Conservation (phyloP, 768 basidiomycete species). For the Pisolithus marmoratus region DNA sequence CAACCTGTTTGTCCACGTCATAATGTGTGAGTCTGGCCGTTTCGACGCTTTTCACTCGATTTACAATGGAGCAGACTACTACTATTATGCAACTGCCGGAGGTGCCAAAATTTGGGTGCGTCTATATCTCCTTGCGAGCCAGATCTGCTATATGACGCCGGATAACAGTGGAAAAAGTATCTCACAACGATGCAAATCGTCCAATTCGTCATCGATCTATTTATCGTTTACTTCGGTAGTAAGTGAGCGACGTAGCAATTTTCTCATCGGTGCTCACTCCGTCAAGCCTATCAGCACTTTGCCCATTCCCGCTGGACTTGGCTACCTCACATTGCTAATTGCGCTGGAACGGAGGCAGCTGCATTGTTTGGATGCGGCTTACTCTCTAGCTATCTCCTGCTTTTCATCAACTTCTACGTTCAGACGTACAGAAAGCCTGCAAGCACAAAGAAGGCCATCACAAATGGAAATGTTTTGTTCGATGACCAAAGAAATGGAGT, state of each 20-base stretch:
- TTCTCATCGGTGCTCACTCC: constrained; percentile 6
- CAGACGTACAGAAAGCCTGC: constrained; percentile 72
- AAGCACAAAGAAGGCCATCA: constrained; percentile 26
- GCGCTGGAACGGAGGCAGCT: constrained; percentile 83
- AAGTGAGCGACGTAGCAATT: constrained; percentile 30
- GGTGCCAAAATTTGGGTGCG: constrained; percentile 94
- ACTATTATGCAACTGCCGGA: constrained; percentile 97
- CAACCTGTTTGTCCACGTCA: constrained; percentile 89
- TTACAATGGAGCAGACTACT: constrained; percentile 65
- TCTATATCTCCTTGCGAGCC: background rate
- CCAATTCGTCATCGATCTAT: constrained; percentile 92
- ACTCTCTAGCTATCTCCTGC: constrained; percentile 83
- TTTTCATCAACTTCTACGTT: constrained; percentile 96
- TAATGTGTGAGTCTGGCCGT: constrained; percentile 76
- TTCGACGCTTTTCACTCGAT: constrained; percentile 1
- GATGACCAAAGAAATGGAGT: constrained; percentile 38
- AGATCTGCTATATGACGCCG: background rate
- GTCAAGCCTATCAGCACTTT: constrained; percentile 75
- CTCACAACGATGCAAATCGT: constrained; percentile 94
- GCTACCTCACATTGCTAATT: constrained; percentile 73
- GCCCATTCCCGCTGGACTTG: constrained; percentile 52
- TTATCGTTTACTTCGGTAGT: constrained; percentile 93
- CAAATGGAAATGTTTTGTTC: constrained; percentile 46
- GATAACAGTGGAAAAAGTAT: constrained; percentile 95
- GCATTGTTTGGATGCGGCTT: constrained; percentile 87